These are phyloP conservation scores for Mycena indigotica DNA, from an alignment of 768 basidiomycete species.

Conservation along the genomic window DNA sequence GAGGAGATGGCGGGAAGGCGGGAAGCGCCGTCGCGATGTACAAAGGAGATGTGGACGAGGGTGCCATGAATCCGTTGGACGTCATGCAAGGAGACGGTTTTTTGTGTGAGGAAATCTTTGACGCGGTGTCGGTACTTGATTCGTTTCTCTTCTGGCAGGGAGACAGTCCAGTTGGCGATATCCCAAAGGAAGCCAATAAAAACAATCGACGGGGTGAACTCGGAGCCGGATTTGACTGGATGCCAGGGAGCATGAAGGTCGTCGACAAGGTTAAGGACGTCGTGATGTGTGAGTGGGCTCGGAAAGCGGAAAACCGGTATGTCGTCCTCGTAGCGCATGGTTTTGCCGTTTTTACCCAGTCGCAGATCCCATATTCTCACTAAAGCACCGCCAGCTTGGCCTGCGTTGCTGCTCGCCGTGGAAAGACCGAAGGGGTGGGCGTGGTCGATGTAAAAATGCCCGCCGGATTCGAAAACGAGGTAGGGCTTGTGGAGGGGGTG, in stretches of 20 bases:
- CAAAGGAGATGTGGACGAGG: slow-evolving; percentile 35
- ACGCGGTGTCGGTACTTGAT: slow-evolving; percentile 25
- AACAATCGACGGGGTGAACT: slow-evolving; percentile 16
- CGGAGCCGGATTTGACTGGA: slow-evolving; percentile 17
- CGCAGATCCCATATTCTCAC: slow-evolving; percentile 1
- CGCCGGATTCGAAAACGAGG: slow-evolving; percentile 10
- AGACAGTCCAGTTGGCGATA: slow-evolving; percentile 25
- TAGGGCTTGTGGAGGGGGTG: slow-evolving; percentile 16
- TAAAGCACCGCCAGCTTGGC: slow-evolving; percentile 2
- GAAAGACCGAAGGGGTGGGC: slow-evolving; percentile 11
- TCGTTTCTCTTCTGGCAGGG: slow-evolving; percentile 30
- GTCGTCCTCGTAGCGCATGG: slow-evolving; percentile 8
- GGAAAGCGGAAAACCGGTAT: neutral
- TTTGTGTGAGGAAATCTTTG: slow-evolving; percentile 13
- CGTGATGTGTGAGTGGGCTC: neutral
- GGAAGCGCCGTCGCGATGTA: slow-evolving; percentile 28
- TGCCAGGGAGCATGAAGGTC: slow-evolving; percentile 29
- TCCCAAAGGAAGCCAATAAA: slow-evolving; percentile 37
- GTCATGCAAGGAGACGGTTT: slow-evolving; percentile 10
- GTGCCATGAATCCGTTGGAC: slow-evolving; percentile 31
- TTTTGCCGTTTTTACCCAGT: neutral
- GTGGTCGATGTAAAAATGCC: slow-evolving; percentile 13
- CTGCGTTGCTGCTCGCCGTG: slow-evolving; percentile 10
- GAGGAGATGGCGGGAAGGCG: slow-evolving; percentile 29
- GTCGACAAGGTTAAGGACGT: slow-evolving; percentile 7